A percentile compares a stretch with the other conserved stretches of the same genome.
Evolutionary conservation across 306 rosid species (phyloP).

Genomic region (Dalbergia cochinchinensis): DNA sequence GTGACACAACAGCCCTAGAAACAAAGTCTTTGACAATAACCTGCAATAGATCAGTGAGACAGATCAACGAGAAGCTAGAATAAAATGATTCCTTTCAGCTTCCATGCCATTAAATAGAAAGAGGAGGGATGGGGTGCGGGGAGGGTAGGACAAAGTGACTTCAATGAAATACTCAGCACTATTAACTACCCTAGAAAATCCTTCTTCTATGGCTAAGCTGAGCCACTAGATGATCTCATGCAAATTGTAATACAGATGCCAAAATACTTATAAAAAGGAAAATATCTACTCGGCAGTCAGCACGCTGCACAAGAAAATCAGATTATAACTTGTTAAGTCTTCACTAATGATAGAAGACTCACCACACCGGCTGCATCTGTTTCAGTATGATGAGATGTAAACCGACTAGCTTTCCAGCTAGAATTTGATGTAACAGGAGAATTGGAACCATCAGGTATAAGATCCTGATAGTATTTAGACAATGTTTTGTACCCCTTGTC

Average conservation of each 20-base stretch:
- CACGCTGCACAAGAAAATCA: constrained; percentile 44
- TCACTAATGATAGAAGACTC: constrained; percentile 56
- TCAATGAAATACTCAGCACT: constrained; percentile 39
- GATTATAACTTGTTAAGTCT: constrained; percentile 22
- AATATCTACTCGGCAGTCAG: constrained; percentile 50
- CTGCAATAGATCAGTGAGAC: constrained; percentile 59
- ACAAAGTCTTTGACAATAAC: constrained; percentile 75
- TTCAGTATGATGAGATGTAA: constrained; percentile 72
- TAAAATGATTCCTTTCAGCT: constrained; percentile 42
- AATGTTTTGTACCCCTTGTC: constrained; percentile 96
- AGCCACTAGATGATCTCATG: constrained; percentile 58
- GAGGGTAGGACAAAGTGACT: constrained; percentile 1
- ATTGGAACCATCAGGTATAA: constrained; percentile 87
- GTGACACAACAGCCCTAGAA: constrained; percentile 70
- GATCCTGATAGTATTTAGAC: constrained; percentile 92
- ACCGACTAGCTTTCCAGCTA: constrained; percentile 79
- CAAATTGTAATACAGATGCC: constrained; percentile 55
- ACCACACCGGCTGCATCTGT: constrained; percentile 90
- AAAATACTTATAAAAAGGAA: constrained; percentile 49
- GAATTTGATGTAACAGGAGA: constrained; percentile 88
- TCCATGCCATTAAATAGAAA: constrained; percentile 14
- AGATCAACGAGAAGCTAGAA: constrained; percentile 29
- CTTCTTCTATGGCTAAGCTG: constrained; percentile 60
- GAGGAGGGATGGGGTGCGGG: background rate
- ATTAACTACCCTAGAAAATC: constrained; percentile 56